Evolutionary conservation across 345 rosid species (phyloP).

Genomic region (Boechera divaricarpa): DNA sequence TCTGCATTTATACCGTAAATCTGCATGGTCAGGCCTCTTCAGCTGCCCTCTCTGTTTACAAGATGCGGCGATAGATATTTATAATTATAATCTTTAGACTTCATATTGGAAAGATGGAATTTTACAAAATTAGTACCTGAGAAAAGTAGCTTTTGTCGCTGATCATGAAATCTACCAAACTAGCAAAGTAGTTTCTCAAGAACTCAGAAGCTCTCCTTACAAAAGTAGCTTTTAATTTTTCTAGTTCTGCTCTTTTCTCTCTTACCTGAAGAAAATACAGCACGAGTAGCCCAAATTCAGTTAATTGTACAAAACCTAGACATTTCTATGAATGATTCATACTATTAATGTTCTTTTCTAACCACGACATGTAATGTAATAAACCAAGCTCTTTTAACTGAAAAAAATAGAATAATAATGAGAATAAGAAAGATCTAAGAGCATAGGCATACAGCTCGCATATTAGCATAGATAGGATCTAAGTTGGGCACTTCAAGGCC

Average conservation of each 20-base stretch:
- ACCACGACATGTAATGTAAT: neutral
- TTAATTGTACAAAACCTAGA: conserved; percentile 25
- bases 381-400: conserved; percentile 1
- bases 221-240: conserved; percentile 77
- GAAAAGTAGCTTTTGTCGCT: conserved; percentile 98
- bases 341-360: conserved; percentile 25
- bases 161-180: conserved; percentile 99
- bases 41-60: conserved; percentile 88
- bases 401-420: neutral
- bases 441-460: conserved; percentile 76
- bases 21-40: conserved; percentile 99
- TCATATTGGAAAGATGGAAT: conserved; percentile 12
- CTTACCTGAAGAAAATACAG: conserved; percentile 60
- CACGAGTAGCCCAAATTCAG: conserved; percentile 30
- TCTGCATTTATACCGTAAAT: conserved; percentile 97
- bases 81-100: conserved; percentile 20
- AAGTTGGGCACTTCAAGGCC: conserved; percentile 85
- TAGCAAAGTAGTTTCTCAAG: conserved; percentile 92
- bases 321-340: neutral
- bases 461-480: conserved; percentile 79
- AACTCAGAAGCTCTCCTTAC: conserved; percentile 95
- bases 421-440: conserved; percentile 9
- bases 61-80: conserved; percentile 34
- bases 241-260: conserved; percentile 88
- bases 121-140: conserved; percentile 59